Base-by-base conservation (phyloP, 106 monocot genomes). In the Narthecium ossifragum region DNA sequence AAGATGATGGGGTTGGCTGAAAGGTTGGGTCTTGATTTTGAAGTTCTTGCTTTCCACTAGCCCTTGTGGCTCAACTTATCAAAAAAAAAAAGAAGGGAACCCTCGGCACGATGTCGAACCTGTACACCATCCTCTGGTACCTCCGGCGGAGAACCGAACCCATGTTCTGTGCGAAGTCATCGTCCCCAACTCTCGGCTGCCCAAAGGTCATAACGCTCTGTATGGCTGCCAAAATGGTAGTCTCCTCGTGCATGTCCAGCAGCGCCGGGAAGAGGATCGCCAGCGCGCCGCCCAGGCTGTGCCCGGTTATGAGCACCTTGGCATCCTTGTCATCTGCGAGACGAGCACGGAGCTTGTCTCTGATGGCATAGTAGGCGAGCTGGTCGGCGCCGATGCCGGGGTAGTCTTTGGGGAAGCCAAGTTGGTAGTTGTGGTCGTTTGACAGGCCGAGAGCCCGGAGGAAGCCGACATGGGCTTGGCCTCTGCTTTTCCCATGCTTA, bases 371-470 rank as follows among this genome's bases (percentile, higher is more conserved):
- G 61, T 83, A 83, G 12, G 82, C 82, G 13, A 65, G 14, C 2
- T 59, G 55, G 46, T 28, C 57, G 54, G 12, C 55, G 2, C 25
- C n/a, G 10, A 8, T 8, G 12, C 0, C 0, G 2, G 21, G 39
- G 51, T 3, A 2, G 0, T 70, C 43, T 10, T 33, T 46, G 0
- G 77, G 77, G 61, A 74, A 65, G 7, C 76, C 77, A 2, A 26
- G 36, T 0, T 17, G 10, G 43, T 26, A 33, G 50, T 59, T 33
- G 26, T 39, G 62, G 46, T 67, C 67, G 37, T 62, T 58, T 24
- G 69, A 71, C 39, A 85, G 65, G 14, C 84, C 84, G 0, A 85
- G 71, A 5, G 84, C 84, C 57, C 73, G 70, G 57, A 85, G 50
- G 65, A 85, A 85, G 8, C 84, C 84, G 3, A 66, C 31, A 38